Base-by-base conservation (phyloP, 2,329 filamentous ascomycete genomes). In the Verticillium alfalfae region DNA sequence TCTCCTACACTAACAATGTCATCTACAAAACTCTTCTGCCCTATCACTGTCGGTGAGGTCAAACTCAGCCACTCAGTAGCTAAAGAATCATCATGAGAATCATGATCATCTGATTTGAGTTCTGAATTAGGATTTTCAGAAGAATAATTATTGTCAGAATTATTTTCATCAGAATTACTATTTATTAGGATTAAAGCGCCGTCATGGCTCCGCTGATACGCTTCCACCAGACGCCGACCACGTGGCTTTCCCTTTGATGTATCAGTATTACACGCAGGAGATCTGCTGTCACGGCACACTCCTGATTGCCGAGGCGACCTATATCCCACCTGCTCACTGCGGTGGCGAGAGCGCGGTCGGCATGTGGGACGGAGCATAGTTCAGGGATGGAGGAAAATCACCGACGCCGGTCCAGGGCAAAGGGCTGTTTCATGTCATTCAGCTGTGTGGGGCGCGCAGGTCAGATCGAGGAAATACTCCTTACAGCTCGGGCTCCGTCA, bases 401-500 rank as follows among this genome's bases (percentile, higher is more conserved):
- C 83, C 5, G 80, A 86, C 54, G 84, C 81, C 1, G 85, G 85
- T 91, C 1, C 88, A 92, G 71, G 77, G 22, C 76, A 34, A 87
- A 87, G 67, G 84, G 83, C 12, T 81, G 79, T 37, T 84, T 78
- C 68, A 85, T 90, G 89, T 79, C 72, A 71, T 80, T 2, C 88
- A 91, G 68, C 76, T 91, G 0, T 89, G 85, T 79, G 6, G 87
- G 88, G 5, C 81, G 88, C 3, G 79, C 80, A 3, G 83, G 82
- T 0, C 56, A 64, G 22, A 66, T 67, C 16, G 72, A 75, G 52
- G 72, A 70, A 0, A 72, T 8, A 55, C 61, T 1, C 66, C 75
- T 15, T 38, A 70, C 1, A 69, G 63, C 0, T 68, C 73, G 0
- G 74, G 72, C 13, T 7, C 36, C 36, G 2, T 3, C 36, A 37